These are phyloP conservation scores for Aspergillus transmontanensis DNA, from an alignment of 2,329 filamentous ascomycete species.

Conservation along the genomic window DNA sequence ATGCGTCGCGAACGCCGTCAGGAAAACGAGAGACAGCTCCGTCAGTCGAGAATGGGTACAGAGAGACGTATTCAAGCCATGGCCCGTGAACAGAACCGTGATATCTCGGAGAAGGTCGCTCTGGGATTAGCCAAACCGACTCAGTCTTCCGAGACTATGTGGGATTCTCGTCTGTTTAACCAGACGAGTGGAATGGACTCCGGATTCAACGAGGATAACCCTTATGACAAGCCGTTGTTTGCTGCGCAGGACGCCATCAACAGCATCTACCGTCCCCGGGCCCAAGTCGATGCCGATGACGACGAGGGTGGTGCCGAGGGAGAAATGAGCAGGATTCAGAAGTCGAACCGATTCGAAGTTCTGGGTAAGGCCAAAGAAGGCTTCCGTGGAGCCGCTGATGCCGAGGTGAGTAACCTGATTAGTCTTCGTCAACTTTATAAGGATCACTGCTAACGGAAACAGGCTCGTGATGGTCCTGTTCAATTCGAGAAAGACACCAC, in stretches of 20 bases:
- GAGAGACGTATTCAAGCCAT: constrained; percentile 90
- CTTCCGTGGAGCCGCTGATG: constrained; percentile 80
- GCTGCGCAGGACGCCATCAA: constrained; percentile 92
- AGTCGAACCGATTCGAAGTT: constrained; percentile 82
- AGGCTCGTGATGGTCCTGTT: constrained; percentile 85
- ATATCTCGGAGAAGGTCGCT: constrained; percentile 96
- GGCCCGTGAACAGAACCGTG: constrained; percentile 91
- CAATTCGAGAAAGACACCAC: constrained; percentile 89
- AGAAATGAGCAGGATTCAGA: constrained; percentile 86
- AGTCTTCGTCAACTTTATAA: background rate
- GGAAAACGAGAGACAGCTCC: constrained; percentile 85
- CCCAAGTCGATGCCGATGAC: constrained; percentile 72
- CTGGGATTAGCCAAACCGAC: constrained; percentile 94
- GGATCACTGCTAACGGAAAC: constrained; percentile 7
- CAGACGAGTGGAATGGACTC: constrained; percentile 86
- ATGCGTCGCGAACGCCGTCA: constrained; percentile 75
- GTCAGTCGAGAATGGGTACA: constrained; percentile 92
- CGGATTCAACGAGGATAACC: constrained; percentile 96
- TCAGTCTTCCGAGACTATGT: constrained; percentile 90
- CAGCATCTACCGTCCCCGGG: constrained; percentile 85
- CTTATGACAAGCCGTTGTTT: constrained; percentile 96
- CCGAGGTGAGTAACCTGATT: constrained; percentile 62
- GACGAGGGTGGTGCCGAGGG: constrained; percentile 78
- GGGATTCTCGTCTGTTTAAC: constrained; percentile 94
- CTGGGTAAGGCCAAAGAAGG: constrained; percentile 80